These are phyloP conservation scores for Wallacemonas sp. DNA, from an alignment of 208 protist genomes.

Conservation along the genomic window DNA sequence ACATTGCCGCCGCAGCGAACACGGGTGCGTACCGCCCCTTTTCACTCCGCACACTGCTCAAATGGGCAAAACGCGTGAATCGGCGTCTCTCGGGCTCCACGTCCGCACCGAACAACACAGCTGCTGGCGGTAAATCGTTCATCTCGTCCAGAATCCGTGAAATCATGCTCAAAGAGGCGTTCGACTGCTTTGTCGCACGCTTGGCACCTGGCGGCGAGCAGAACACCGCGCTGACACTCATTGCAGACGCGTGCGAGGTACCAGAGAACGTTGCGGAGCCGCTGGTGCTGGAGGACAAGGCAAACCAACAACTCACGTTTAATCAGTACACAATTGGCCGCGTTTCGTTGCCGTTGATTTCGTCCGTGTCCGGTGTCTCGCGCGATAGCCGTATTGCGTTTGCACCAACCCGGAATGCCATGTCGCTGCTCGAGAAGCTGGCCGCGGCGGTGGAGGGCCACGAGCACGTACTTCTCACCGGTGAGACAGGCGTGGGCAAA, in stretches of 20 bases:
- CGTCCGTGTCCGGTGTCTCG: conserved; percentile 20
- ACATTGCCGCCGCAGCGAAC: background rate
- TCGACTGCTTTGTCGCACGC: conserved; percentile 90
- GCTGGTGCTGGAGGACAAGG: conserved; percentile 68
- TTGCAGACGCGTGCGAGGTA: conserved; percentile 64
- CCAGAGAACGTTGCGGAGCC: conserved; percentile 62
- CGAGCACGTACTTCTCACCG: conserved; percentile 98
- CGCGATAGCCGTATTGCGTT: conserved; percentile 87
- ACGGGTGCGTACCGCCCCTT: conserved; percentile 10
- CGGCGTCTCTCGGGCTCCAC: conserved; percentile 30
- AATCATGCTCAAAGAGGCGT: conserved; percentile 92
- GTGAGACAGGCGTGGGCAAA: conserved; percentile 98
- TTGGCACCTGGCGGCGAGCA: conserved; percentile 62
- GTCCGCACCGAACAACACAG: conserved; percentile 20
- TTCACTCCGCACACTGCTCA: conserved; percentile 86
- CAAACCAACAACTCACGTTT: conserved; percentile 41
- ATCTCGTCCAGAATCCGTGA: conserved; percentile 85
- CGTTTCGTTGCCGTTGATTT: conserved; percentile 51
- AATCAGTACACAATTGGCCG: conserved; percentile 69
- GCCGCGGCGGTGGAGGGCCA: conserved; percentile 83
- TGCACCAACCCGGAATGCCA: conserved; percentile 93
- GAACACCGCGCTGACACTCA: conserved; percentile 27
- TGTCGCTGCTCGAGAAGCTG: conserved; percentile 96
- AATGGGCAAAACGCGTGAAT: conserved; percentile 91
- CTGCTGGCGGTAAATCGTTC: conserved; percentile 29